Evolutionary conservation across 768 basidiomycete species (phyloP).

Genomic region (Mycena leptocephala): DNA sequence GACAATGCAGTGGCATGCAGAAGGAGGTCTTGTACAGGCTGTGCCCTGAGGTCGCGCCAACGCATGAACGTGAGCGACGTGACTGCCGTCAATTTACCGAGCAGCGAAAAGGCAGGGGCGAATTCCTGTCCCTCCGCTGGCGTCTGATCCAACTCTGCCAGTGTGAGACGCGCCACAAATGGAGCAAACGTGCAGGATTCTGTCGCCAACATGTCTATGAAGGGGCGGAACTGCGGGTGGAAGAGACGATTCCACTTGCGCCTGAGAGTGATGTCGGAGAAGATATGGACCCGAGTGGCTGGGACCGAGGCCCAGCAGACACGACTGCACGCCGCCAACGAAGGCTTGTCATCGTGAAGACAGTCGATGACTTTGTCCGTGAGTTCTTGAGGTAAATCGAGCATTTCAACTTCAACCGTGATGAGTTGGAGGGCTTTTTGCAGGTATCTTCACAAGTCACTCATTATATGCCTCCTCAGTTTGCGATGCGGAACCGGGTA

Average conservation of each 20-base stretch:
- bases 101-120: background rate
- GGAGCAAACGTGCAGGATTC: slow-evolving; percentile 11
- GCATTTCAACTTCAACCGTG: no score
- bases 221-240: slow-evolving; percentile 1
- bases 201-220: slow-evolving; percentile 8
- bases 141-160: background rate
- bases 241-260: background rate
- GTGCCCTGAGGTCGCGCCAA: background rate
- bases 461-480: no score
- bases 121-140: background rate
- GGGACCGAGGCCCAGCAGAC: slow-evolving; percentile 26
- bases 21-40: slow-evolving; percentile 6
- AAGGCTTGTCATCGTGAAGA: slow-evolving; percentile 10
- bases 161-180: slow-evolving; percentile 9
- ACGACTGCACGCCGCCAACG: slow-evolving; percentile 1
- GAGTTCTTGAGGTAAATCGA: slow-evolving; percentile 23
- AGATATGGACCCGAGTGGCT: slow-evolving; percentile 13
- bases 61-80: slow-evolving; percentile 4
- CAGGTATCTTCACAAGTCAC: no score
- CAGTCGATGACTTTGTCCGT: slow-evolving; percentile 14
- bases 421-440: no score
- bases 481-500: no score
- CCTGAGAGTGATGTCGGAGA: slow-evolving; percentile 11
- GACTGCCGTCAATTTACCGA: background rate
- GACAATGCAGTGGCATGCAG: background rate